A percentile compares a stretch with the other conserved stretches of the same genome.
Evolutionary conservation across 2,329 filamentous ascomycete species (phyloP).

Genomic region (Alternaria dauci): DNA sequence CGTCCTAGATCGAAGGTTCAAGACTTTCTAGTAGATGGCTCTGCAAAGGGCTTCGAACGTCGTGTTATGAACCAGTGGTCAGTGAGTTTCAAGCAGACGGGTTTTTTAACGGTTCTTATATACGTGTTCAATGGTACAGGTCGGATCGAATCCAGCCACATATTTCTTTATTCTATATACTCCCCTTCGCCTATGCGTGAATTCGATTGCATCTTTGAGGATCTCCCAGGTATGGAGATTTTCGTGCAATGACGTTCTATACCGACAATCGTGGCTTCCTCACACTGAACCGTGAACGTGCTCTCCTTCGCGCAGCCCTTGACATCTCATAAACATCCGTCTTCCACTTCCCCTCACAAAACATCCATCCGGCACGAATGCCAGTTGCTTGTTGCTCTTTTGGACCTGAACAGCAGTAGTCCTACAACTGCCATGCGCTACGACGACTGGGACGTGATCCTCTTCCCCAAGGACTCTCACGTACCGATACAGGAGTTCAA

Average conservation of each 20-base stretch:
- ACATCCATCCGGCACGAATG: conserved; percentile 10
- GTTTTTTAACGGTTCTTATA: not conserved
- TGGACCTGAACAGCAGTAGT: conserved; percentile 25
- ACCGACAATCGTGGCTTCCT: conserved; percentile 18
- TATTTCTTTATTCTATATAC: not conserved
- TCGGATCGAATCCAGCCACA: not conserved
- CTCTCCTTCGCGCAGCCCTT: not conserved
- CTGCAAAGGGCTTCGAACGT: not conserved
- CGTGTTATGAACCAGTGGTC: not conserved
- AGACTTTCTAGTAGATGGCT: not conserved
- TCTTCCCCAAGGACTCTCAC: conserved; percentile 73
- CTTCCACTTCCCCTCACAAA: conserved; percentile 14
- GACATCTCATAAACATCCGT: conserved; percentile 4
- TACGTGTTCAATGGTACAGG: not conserved
- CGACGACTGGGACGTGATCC: conserved; percentile 84
- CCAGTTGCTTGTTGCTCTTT: conserved; percentile 29
- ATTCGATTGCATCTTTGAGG: not conserved
- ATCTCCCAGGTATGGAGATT: not conserved
- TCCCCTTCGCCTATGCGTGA: not conserved
- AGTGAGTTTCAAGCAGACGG: not conserved
- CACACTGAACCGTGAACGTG: not conserved
- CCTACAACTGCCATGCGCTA: conserved; percentile 72
- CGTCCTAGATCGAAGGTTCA: not conserved
- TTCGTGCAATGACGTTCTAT: conserved; percentile 7
- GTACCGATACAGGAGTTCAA: conserved; percentile 84